Base-by-base conservation (phyloP, 2,329 filamentous ascomycete species). In the Venturia asperata region DNA sequence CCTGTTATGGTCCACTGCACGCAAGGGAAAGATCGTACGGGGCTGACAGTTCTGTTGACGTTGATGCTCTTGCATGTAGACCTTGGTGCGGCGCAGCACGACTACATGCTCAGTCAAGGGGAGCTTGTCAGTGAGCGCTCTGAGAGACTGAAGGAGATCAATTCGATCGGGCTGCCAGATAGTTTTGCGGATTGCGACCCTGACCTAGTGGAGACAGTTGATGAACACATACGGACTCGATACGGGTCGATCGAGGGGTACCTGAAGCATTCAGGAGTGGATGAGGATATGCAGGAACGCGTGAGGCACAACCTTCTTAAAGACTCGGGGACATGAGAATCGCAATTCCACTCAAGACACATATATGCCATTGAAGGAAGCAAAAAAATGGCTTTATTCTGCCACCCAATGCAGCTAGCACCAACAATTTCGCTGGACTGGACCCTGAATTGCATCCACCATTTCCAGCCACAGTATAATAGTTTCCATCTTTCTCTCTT, bases 11-110 rank as follows among this genome's bases (percentile, higher is more conserved):
- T 94, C 2, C 91, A 96, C 75, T 96, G 92, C 75, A 94, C 91
- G 0, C 91, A 95, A 71, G 92, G 92, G 66, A 96, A 96, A 73
- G 92, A 96, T 72, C 84, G 92, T 1, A 92, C 86, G 1, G 92
- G 92, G 0, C 78, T 96, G 15, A 79, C 90, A 13, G 79, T 91
- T 5, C 78, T 88, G 49, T 78, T 96, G 4, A 75, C 88, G 0
- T 77, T 95, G 24, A 80, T 93, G 70, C 77, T 89, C 13, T 79
- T 89, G 3, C 77, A 72, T 37, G 73, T 89, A 0, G 83, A 85
- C 0, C 66, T 79, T 1, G 73, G 80, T 0, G 87, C 85, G 1
- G 86, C 95, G 52, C 79, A 84, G 64, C 72, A 86, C 68, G 92
- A 96, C 75, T 96, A 96, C 74, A 74, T 82, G 66, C 80, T 87